Percentiles rank a stretch among this genome's conserved stretches.
Conservation (phyloP, 257 asterid species). For the Solanum corneliomulleri region DNA sequence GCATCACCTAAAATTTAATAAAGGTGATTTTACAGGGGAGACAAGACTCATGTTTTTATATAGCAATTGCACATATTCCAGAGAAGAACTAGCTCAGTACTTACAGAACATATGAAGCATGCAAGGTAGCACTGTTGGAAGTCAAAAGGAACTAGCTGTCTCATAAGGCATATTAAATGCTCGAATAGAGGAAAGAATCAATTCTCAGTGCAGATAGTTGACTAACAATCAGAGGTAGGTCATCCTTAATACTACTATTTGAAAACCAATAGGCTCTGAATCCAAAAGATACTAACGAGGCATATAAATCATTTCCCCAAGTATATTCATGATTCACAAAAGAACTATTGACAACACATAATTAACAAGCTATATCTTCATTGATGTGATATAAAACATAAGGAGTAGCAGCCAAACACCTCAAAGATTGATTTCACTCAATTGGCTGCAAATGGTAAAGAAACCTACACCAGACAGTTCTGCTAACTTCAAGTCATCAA, state of each 20-base stretch:
- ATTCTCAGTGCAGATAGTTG: neutral
- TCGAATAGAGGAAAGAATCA: neutral
- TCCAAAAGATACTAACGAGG: neutral
- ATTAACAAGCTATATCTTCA: neutral
- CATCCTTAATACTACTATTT: neutral
- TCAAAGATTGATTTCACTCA: neutral
- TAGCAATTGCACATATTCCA: neutral
- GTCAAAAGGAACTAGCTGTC: neutral
- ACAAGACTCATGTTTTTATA: neutral
- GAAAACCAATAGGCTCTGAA: neutral
- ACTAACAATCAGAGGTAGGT: neutral
- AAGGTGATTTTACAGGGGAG: neutral
- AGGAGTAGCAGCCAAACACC: neutral
- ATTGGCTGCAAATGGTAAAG: conserved; percentile 4
- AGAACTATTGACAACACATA: neutral
- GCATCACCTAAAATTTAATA: neutral
- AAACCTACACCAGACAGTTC: conserved; percentile 86
- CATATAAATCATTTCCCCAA: neutral
- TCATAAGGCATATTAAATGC: neutral
- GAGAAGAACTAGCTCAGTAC: neutral
- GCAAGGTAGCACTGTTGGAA: neutral
- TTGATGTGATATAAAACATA: neutral
- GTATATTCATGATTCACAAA: neutral
- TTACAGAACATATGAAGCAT: neutral
- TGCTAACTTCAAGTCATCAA: conserved; percentile 55